Percentiles rank a stretch among this genome's conserved stretches.
phyloP scores from a whole-genome alignment of 73 alveolate species.

The Paramecium octaurelia region DNA sequence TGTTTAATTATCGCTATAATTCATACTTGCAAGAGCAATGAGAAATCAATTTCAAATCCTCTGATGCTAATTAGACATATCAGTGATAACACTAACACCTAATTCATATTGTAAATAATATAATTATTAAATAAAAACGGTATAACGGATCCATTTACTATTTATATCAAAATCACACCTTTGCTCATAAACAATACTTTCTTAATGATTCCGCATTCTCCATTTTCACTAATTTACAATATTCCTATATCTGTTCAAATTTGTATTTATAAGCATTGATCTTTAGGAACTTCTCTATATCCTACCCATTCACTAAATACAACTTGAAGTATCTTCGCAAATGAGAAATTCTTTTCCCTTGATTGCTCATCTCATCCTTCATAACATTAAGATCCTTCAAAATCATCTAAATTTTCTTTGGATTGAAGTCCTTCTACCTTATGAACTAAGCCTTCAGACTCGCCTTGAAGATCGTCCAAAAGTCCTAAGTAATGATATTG shows the following conservation, averaged over 20 bases:
- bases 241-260: not conserved
- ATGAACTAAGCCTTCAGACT: not conserved
- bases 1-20: not conserved
- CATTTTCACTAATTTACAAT: not conserved
- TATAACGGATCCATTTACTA: not conserved
- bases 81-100: not conserved
- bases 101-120: not conserved
- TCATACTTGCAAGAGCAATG: not conserved
- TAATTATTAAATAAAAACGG: not conserved
- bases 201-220: not conserved
- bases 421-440: not conserved
- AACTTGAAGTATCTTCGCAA: constrained; percentile 20
- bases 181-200: constrained; percentile 12
- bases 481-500: not conserved
- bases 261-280: constrained; percentile 18
- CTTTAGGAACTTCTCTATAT: constrained; percentile 1
- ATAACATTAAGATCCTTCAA: constrained; percentile 35
- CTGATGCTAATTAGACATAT: not conserved
- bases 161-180: not conserved
- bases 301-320: not conserved
- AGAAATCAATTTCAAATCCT: not conserved
- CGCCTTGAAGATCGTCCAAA: constrained; percentile 27
- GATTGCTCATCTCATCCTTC: not conserved
- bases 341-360: not conserved
- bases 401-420: not conserved